Evolutionary conservation across 495 filamentous ascomycete species (phyloP).

Genomic region (Penicillium arizonense): DNA sequence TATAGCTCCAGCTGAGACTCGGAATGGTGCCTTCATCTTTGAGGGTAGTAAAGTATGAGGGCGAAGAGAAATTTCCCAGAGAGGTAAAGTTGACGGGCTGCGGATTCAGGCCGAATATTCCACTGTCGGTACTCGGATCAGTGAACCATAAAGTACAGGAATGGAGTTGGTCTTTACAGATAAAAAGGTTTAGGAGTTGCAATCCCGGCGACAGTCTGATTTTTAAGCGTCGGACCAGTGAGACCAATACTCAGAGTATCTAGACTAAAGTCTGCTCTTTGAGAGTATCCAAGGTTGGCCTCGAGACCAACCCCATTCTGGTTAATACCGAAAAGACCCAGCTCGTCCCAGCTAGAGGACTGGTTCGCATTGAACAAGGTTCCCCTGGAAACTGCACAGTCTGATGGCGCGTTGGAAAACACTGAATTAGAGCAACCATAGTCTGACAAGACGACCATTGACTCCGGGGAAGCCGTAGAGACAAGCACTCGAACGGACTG

Average conservation of each 20-base stretch:
- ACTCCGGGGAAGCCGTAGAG: conserved; percentile 23
- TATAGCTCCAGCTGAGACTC: conserved; percentile 65
- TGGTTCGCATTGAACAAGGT: conserved; percentile 15
- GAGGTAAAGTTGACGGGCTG: conserved; percentile 18
- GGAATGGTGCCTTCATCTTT: conserved; percentile 52
- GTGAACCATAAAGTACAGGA: background rate
- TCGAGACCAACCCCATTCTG: conserved; percentile 18
- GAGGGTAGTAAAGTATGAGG: conserved; percentile 23
- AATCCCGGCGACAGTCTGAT: conserved; percentile 21
- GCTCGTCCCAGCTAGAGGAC: conserved; percentile 16
- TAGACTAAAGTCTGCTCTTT: conserved; percentile 13
- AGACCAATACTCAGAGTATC: conserved; percentile 12
- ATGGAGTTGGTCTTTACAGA: conserved; percentile 9
- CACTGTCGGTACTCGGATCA: conserved; percentile 6
- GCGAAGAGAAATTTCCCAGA: conserved; percentile 17
- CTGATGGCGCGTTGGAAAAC: conserved; percentile 11
- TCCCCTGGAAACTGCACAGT: conserved; percentile 19
- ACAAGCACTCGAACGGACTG: conserved; percentile 17
- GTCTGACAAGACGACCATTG: conserved; percentile 20
- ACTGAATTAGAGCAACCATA: conserved; percentile 20
- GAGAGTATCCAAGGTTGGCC: conserved; percentile 18
- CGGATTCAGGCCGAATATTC: conserved; percentile 17
- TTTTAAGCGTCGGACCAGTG: conserved; percentile 11
- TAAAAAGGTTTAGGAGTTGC: conserved; percentile 19
- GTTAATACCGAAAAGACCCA: conserved; percentile 15